Evolutionary conservation across 23 red algal genomes (phyloP).

Genomic region (Pyropia yezoensis): DNA sequence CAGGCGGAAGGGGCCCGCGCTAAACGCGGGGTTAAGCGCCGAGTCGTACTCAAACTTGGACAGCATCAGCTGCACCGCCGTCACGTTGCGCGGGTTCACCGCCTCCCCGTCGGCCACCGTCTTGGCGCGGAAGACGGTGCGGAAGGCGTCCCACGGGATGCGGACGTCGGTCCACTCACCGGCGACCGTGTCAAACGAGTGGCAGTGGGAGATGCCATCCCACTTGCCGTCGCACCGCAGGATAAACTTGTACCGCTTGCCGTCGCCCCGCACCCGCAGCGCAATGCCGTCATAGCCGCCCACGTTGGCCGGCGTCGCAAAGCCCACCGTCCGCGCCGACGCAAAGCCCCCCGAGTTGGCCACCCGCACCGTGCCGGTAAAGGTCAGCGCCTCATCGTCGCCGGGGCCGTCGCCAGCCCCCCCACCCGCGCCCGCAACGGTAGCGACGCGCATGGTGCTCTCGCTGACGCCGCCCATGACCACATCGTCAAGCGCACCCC

Average conservation of each 20-base stretch:
- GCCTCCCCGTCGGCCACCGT: conserved; percentile 16
- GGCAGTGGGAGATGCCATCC: conserved; percentile 77
- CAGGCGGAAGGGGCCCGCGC: conserved; percentile 53
- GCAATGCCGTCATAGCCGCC: conserved; percentile 52
- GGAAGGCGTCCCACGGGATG: conserved; percentile 68
- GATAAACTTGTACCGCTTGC: conserved; percentile 96
- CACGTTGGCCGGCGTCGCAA: conserved; percentile 50
- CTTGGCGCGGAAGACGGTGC: conserved; percentile 80
- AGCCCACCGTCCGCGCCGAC: conserved; percentile 57
- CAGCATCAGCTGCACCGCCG: conserved; percentile 91
- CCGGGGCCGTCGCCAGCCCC: neutral
- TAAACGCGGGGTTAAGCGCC: conserved; percentile 70
- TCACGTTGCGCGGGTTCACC: conserved; percentile 38
- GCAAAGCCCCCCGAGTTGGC: conserved; percentile 87
- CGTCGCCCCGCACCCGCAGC: conserved; percentile 75
- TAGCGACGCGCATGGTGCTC: conserved; percentile 27
- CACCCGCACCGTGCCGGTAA: conserved; percentile 52
- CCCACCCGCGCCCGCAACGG: no score
- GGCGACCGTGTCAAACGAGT: conserved; percentile 64
- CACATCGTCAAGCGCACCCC: conserved; percentile 90
- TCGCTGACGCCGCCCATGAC: conserved; percentile 97
- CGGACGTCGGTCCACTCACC: conserved; percentile 48
- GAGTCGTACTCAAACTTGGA: conserved; percentile 99
- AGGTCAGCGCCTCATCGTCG: conserved; percentile 17
- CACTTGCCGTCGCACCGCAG: conserved; percentile 80